Conservation (phyloP, 495 filamentous ascomycete species). For the Tuber brumale region DNA sequence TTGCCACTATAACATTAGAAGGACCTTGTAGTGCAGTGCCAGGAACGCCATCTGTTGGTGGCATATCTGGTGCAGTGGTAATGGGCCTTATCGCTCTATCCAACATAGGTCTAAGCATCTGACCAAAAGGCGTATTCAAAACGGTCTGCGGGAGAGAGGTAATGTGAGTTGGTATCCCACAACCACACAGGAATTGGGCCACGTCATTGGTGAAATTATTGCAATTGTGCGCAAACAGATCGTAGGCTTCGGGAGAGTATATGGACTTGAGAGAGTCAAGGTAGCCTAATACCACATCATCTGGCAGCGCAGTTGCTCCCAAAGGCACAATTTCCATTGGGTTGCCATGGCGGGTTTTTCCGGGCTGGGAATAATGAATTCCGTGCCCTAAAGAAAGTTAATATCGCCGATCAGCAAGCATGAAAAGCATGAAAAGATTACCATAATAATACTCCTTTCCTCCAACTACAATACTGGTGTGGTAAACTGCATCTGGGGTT, state of each 20-base stretch:
- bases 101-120: constrained; percentile 79
- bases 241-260: constrained; percentile 65
- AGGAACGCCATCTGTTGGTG: neutral
- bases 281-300: constrained; percentile 83
- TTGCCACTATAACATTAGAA: constrained; percentile 30
- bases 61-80: constrained; percentile 27
- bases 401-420: constrained; percentile 44
- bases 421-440: constrained; percentile 44
- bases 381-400: constrained; percentile 47
- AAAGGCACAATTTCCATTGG: constrained; percentile 71
- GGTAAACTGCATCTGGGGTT: constrained; percentile 70
- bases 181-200: constrained; percentile 81
- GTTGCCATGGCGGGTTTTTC: constrained; percentile 74
- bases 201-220: constrained; percentile 98
- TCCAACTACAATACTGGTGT: constrained; percentile 77
- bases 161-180: constrained; percentile 81
- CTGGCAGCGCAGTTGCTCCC: constrained; percentile 69
- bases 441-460: constrained; percentile 72
- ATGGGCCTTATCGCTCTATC: constrained; percentile 56
- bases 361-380: constrained; percentile 71
- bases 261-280: constrained; percentile 72
- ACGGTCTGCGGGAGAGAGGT: constrained; percentile 80
- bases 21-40: constrained; percentile 29
- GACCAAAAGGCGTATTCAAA: constrained; percentile 81
- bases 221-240: constrained; percentile 76